A percentile compares a stretch with the other conserved stretches of the same genome.
Conservation (phyloP, 1,139 yeast genomes). For the Yamadazyma atlantica region DNA sequence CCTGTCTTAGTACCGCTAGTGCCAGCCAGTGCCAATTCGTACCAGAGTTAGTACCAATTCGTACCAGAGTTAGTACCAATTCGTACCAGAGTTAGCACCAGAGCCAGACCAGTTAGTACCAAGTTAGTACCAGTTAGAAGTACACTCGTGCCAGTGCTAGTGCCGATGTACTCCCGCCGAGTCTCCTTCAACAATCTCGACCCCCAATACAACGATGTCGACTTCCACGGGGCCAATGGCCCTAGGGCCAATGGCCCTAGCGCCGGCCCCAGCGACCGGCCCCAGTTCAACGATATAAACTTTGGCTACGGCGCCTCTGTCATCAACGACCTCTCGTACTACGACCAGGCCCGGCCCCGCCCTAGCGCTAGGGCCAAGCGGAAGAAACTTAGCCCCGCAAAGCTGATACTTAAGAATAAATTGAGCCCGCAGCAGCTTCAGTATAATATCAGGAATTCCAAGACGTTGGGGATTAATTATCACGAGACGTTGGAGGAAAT, state of each 20-base stretch:
- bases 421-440: constrained; percentile 32
- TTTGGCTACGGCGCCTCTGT: constrained; percentile 18
- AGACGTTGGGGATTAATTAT: constrained; percentile 18
- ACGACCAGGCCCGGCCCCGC: too few relatives aligned
- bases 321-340: constrained; percentile 14
- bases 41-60: too few relatives aligned
- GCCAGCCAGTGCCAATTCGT: too few relatives aligned
- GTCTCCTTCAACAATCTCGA: constrained; percentile 47
- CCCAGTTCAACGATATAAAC: constrained; percentile 14
- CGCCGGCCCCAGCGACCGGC: neutral
- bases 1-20: too few relatives aligned
- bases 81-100: too few relatives aligned
- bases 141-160: too few relatives aligned
- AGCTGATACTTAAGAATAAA: constrained; percentile 42
- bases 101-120: neutral
- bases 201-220: constrained; percentile 17
- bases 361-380: too few relatives aligned
- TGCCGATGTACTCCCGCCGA: constrained; percentile 34
- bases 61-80: too few relatives aligned
- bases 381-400: constrained; percentile 29
- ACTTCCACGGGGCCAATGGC: constrained; percentile 2
- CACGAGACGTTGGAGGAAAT: constrained; percentile 24
- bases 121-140: too few relatives aligned
- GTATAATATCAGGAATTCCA: constrained; percentile 20
- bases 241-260: neutral